Evolutionary conservation across 768 basidiomycete species (phyloP).

Genomic region (Pleurotus djamor): DNA sequence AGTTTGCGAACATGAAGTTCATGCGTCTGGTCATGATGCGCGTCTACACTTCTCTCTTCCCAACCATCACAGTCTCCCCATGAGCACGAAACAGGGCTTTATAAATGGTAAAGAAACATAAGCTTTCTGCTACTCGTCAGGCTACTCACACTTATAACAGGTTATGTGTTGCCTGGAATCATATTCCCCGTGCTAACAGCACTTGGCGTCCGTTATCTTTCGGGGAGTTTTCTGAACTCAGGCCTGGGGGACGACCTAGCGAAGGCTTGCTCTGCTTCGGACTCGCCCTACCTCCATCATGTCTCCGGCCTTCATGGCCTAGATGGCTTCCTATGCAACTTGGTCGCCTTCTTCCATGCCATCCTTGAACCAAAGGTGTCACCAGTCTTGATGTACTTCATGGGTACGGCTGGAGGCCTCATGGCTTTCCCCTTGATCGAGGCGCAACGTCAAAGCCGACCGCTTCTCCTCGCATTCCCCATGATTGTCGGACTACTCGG

Average conservation of each 20-base stretch:
- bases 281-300: conserved; percentile 29
- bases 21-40: no score
- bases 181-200: conserved; percentile 37
- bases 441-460: conserved; percentile 33
- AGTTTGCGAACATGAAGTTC: no score
- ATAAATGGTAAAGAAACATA: neutral
- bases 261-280: conserved; percentile 27
- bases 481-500: conserved; percentile 35
- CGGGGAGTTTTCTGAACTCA: conserved; percentile 27
- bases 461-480: conserved; percentile 35
- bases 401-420: conserved; percentile 30
- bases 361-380: conserved; percentile 27
- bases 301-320: conserved; percentile 34
- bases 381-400: conserved; percentile 33
- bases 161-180: conserved; percentile 26
- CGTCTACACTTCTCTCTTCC: no score
- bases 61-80: neutral
- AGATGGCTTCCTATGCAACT: conserved; percentile 38
- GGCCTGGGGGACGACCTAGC: conserved; percentile 23
- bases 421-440: conserved; percentile 43
- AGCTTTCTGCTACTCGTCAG: neutral
- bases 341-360: conserved; percentile 48
- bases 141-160: conserved; percentile 9
- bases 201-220: conserved; percentile 29
- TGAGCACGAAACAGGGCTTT: neutral